Conservation (phyloP, 345 rosid genomes). For the Populus ilicifolia region DNA sequence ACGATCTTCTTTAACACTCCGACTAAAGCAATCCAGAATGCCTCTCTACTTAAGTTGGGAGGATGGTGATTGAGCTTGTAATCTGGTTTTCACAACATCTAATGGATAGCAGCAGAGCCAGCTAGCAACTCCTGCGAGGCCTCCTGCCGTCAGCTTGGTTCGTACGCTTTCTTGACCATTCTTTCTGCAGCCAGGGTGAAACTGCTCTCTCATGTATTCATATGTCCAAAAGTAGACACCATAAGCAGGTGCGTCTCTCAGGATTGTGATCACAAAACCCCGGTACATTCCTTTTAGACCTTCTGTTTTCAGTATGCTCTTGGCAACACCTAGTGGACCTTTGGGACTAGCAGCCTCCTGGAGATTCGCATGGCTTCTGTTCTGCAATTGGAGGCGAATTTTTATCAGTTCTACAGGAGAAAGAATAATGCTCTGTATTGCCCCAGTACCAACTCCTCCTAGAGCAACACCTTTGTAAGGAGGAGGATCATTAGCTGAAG, state of each 20-base stretch:
- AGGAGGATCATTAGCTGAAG: slow-evolving; percentile 56
- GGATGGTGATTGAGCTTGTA: slow-evolving; percentile 52
- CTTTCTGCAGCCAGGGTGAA: slow-evolving; percentile 91
- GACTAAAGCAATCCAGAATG: slow-evolving; percentile 56
- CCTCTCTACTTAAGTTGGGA: slow-evolving; percentile 50
- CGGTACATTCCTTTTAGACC: slow-evolving; percentile 68
- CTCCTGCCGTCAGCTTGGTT: slow-evolving; percentile 83
- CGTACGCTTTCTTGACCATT: slow-evolving; percentile 55
- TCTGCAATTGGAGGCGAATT: slow-evolving; percentile 78
- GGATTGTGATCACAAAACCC: slow-evolving; percentile 62
- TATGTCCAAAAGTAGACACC: slow-evolving; percentile 92
- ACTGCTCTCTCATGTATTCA: slow-evolving; percentile 66
- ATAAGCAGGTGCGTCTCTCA: slow-evolving; percentile 84
- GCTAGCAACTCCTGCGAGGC: slow-evolving; percentile 89
- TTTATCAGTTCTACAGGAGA: slow-evolving; percentile 77
- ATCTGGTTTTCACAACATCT: slow-evolving; percentile 84
- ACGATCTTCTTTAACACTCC: slow-evolving; percentile 65
- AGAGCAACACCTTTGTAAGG: slow-evolving; percentile 77
- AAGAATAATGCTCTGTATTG: slow-evolving; percentile 69
- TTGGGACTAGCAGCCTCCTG: slow-evolving; percentile 6
- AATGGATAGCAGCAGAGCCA: slow-evolving; percentile 86
- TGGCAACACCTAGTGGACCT: slow-evolving; percentile 64
- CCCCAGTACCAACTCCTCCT: slow-evolving; percentile 83
- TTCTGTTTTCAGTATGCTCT: slow-evolving; percentile 48
- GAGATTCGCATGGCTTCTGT: slow-evolving; percentile 11